Evolutionary conservation across 345 rosid genomes (phyloP), one percentile per base, ranked within the genome.

Genomic region (Eucalyptus rudis): DNA sequence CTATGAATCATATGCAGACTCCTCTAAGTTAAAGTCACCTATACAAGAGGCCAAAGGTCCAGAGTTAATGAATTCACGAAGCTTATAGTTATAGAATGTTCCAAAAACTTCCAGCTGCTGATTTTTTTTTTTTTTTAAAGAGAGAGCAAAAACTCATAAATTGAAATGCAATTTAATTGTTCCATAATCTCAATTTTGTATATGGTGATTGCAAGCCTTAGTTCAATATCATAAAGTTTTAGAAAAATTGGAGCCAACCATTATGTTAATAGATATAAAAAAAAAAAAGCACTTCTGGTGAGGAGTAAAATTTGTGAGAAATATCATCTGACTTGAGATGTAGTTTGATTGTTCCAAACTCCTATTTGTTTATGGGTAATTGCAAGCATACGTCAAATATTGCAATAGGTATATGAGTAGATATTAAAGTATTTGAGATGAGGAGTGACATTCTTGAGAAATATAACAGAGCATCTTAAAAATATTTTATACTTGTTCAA

Each of bases 1-100:
- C 15, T 13, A 27, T 27, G 31, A 59, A 59, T 59, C 13, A 27
- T 11, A 59, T 59, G 68, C 16, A 59, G 1, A 59, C 8, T 59
- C 7, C 31, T 25, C 15, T 27, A 1, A 6, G 7, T 5, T 13
- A 59, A 12, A 6, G 8, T 59, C 31, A 27, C 16, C 66, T 27
- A 27, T 25, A 27, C n/a, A 59, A 13, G n/a, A 59, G 15, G 31
- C 15, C 66, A 27, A 27, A 27, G 2, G 66, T 59, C 4, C 3
- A 0, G 0, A 27, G 62, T 11, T 59, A 59, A 59, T 59, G 7
- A 27, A 6, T 27, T 59, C 15, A 5, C 1, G 0, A 6, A 59
- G 31, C 31, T 59, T 59, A 29, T n/a, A n/a, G n/a, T n/a, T n/a
- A n/a, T 59, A 59, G 14, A 59, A 12, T 59, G 68, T 27, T 59